Evolutionary conservation across 306 rosid species (phyloP).

Genomic region (Biancaea sappan): DNA sequence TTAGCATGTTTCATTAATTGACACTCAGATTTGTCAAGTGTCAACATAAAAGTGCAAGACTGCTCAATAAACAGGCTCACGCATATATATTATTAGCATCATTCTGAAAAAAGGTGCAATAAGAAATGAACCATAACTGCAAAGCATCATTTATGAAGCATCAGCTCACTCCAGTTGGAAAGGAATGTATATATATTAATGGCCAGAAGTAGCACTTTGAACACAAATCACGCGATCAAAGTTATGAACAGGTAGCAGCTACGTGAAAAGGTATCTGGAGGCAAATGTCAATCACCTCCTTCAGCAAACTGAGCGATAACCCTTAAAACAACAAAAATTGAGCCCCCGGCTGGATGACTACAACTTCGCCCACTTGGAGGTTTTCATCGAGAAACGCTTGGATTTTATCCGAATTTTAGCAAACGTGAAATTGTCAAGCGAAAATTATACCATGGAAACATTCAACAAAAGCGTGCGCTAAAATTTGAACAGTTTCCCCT

Average conservation of each 20-base stretch:
- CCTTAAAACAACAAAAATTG: constrained; percentile 20
- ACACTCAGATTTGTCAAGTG: neutral
- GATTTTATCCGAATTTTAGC: neutral
- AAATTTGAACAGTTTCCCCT: constrained; percentile 31
- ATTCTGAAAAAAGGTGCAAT: neutral
- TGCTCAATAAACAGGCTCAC: neutral
- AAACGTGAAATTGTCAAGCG: constrained; percentile 19
- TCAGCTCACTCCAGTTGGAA: neutral
- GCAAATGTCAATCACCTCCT: neutral
- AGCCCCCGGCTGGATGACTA: constrained; percentile 19
- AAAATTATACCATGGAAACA: neutral
- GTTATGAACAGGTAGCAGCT: constrained; percentile 7
- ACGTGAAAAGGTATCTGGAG: constrained; percentile 5
- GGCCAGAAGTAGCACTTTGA: constrained; percentile 1
- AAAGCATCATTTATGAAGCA: neutral
- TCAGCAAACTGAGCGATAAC: neutral
- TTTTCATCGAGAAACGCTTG: neutral
- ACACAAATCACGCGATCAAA: neutral
- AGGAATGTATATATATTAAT: neutral
- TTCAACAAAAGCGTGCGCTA: constrained; percentile 36
- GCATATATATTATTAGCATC: neutral
- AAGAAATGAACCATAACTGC: neutral
- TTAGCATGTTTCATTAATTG: constrained; percentile 10
- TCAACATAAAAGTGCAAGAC: neutral
- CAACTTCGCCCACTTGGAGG: constrained; percentile 5